These are phyloP conservation scores for Bruguiera parviflora DNA, from an alignment of 345 rosid genomes.

Conservation along the genomic window DNA sequence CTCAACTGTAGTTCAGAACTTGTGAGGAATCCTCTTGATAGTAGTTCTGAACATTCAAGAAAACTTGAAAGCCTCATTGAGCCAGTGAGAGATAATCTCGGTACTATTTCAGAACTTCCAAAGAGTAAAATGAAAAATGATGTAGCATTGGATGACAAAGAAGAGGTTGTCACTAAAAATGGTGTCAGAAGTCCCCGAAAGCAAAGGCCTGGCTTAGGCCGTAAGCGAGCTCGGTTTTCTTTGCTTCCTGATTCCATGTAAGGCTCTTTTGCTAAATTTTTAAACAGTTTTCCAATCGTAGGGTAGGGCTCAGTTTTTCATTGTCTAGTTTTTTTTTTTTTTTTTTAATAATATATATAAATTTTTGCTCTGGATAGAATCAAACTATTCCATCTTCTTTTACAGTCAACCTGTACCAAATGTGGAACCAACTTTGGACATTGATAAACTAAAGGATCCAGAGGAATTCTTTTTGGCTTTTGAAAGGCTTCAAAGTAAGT, in stretches of 20 bases:
- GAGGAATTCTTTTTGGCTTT: constrained; percentile 65
- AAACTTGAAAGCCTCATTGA: too few species aligned
- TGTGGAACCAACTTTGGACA: constrained; percentile 53
- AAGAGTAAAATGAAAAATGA: constrained; percentile 16
- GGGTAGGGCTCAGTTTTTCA: background rate
- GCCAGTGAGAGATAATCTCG: background rate
- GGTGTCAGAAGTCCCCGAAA: constrained; percentile 42
- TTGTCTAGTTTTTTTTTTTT: background rate
- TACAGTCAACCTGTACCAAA: constrained; percentile 49
- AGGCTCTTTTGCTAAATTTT: constrained; percentile 3
- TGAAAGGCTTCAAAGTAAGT: constrained; percentile 54
- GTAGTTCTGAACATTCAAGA: background rate
- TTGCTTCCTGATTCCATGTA: constrained; percentile 59
- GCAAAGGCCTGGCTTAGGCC: constrained; percentile 64
- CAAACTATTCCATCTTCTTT: constrained; percentile 8
- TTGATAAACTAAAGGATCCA: constrained; percentile 54
- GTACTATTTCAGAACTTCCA: background rate
- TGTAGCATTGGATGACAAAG: constrained; percentile 11
- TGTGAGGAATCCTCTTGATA: constrained; percentile 7
- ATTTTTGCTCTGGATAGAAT: too few species aligned
- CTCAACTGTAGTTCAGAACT: constrained; percentile 17
- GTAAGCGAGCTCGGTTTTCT: constrained; percentile 67
- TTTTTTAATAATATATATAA: too few species aligned
- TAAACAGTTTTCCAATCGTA: background rate
- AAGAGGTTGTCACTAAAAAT: constrained; percentile 23